Conservation (phyloP, 371 early-diverging fungal species). For the Mortierella sp. region DNA sequence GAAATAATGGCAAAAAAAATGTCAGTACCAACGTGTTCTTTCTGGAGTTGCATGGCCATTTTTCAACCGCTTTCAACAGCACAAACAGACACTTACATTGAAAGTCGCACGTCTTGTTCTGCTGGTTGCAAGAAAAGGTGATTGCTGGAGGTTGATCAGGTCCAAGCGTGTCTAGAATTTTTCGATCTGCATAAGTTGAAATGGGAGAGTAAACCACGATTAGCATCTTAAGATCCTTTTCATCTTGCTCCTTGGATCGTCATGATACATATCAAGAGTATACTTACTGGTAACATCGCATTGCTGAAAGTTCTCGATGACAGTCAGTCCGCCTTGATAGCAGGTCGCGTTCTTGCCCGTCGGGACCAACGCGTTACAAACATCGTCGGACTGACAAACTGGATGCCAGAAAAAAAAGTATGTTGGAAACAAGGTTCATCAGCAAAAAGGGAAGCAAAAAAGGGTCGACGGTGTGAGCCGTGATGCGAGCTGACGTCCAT, state of each 20-base stretch:
- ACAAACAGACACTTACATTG: constrained; percentile 32
- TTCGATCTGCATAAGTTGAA: constrained; percentile 32
- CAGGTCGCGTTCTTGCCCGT: constrained; percentile 87
- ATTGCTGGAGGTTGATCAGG: constrained; percentile 51
- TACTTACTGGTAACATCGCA: constrained; percentile 91
- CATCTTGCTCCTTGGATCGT: neutral
- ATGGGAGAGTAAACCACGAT: neutral
- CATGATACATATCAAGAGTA: neutral
- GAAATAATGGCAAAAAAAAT: neutral
- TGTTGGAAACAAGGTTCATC: neutral
- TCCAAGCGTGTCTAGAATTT: constrained; percentile 47
- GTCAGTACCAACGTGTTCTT: neutral
- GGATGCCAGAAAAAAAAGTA: neutral
- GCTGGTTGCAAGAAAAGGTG: constrained; percentile 53
- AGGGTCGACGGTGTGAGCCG: constrained; percentile 3
- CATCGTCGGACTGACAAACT: constrained; percentile 85
- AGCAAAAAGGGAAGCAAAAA: neutral
- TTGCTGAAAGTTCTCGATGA: constrained; percentile 84
- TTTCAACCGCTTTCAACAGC: neutral
- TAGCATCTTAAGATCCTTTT: neutral
- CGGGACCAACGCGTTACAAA: constrained; percentile 82
- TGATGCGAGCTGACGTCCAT: constrained; percentile 12
- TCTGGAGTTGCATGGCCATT: neutral
- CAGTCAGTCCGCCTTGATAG: constrained; percentile 84
- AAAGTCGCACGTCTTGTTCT: constrained; percentile 54